phyloP scores from a whole-genome alignment of 1,284 basidiomycete species.

The Mycosarcoma maydis region DNA sequence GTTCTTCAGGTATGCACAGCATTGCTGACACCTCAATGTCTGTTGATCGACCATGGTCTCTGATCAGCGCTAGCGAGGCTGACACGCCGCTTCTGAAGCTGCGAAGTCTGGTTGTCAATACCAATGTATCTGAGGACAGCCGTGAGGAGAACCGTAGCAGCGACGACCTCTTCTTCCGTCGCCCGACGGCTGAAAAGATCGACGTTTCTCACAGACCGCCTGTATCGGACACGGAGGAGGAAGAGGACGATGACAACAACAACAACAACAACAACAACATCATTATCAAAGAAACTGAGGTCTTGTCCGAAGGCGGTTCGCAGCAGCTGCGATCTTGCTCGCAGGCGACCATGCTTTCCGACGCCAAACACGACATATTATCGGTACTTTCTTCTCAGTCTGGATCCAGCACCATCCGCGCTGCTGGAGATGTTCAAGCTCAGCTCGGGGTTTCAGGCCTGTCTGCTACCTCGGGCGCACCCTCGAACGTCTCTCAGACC shows the following conservation, averaged over 20 bases:
- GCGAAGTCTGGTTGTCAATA: slow-evolving; percentile 41
- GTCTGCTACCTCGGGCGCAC: slow-evolving; percentile 2
- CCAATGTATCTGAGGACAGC: slow-evolving; percentile 29
- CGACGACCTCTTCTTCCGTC: slow-evolving; percentile 39
- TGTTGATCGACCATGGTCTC: slow-evolving; percentile 42
- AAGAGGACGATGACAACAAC: too few species aligned
- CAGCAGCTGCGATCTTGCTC: slow-evolving; percentile 22
- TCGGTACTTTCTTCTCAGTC: slow-evolving; percentile 28
- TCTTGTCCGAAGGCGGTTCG: too few species aligned
- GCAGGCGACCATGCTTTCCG: slow-evolving; percentile 28
- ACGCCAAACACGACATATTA: slow-evolving; percentile 33
- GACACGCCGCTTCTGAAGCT: slow-evolving; percentile 48
- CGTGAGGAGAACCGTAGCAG: slow-evolving; percentile 9
- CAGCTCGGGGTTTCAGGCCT: too few species aligned
- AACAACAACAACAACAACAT: too few species aligned
- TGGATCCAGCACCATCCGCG: slow-evolving; percentile 22
- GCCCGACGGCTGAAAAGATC: too few species aligned
- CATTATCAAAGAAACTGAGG: too few species aligned
- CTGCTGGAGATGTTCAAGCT: slow-evolving; percentile 4
- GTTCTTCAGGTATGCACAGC: slow-evolving; percentile 19
- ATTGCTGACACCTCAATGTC: slow-evolving; percentile 24
- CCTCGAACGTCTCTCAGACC: slow-evolving; percentile 10
- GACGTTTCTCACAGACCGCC: too few species aligned
- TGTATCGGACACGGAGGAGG: too few species aligned
- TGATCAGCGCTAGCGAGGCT: slow-evolving; percentile 40